Evolutionary conservation across 2,329 filamentous ascomycete species (phyloP), one percentile per base, ranked within the genome.

Genomic region (Aplosporella prunicola): DNA sequence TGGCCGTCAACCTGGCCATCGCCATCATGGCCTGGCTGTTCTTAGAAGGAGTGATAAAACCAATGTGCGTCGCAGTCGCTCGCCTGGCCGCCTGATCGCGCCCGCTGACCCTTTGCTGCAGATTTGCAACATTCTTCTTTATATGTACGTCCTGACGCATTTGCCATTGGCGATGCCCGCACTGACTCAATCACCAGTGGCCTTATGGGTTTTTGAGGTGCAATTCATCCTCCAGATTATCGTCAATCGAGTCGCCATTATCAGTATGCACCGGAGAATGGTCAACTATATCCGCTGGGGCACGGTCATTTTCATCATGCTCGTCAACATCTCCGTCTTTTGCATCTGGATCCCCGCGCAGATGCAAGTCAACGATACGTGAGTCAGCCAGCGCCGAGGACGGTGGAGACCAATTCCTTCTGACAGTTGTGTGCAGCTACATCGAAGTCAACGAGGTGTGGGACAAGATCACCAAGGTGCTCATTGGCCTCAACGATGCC

Each of bases 201-300:
- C 58, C 37, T 39, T 65, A 42, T 68, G 67, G 64, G 57, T 62
- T 0, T 58, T 67, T 15, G 54, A 69, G 73, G 42, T 53, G 9
- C 35, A 38, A 16, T 38, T 42, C 25, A 27, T 42, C 11, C 32
- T 42, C 13, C 52, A 55, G 20, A 53, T 55, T 24, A 52, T 55
- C 23, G 43, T 51, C 36, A 55, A 53, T 26, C 50, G 52, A n/a
- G 50, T 55, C 24, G 45, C 47, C 3, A 43, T 55, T 16, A 48
- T 53, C 9, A 31, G 52, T 16, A 43, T 44, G 11, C 40, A 48
- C 11, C 41, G 39, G 15, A 30, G 24, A 25, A 45, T 43, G 37
- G 51, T 48, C 10, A 41, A 24, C 11, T 23, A 33, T 10, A 40
- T 53, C 4, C 45, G 45, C 20, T 40, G 47, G 15, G 45, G 31